Evolutionary conservation across 345 rosid species (phyloP).

Genomic region (Ceriops zippeliana): DNA sequence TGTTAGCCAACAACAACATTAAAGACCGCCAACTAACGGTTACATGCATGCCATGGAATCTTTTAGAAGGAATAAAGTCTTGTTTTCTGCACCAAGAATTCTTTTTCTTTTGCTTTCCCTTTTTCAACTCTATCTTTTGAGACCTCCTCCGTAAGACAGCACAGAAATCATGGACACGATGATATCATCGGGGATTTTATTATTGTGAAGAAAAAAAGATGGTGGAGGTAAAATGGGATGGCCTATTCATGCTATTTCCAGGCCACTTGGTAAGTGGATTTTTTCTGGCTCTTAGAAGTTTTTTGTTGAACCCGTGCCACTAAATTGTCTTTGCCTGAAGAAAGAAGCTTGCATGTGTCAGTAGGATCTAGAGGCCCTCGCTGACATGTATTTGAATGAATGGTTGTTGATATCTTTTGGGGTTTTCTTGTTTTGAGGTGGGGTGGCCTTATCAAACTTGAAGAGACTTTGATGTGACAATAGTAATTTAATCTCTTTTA

Average conservation of each 20-base stretch:
- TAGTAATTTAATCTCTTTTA: background rate
- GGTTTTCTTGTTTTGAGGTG: conserved; percentile 1
- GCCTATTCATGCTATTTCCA: conserved; percentile 27
- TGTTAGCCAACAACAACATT: background rate
- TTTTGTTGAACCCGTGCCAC: conserved; percentile 24
- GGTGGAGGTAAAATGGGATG: background rate
- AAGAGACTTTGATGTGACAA: background rate
- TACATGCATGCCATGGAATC: background rate
- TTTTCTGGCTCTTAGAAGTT: conserved; percentile 15
- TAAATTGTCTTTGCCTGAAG: conserved; percentile 28
- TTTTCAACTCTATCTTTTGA: conserved; percentile 2
- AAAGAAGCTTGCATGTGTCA: conserved; percentile 16
- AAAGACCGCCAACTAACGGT: background rate
- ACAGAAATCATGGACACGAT: background rate
- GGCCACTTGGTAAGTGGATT: conserved; percentile 16
- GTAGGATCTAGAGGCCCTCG: conserved; percentile 17
- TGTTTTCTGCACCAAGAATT: conserved; percentile 24
- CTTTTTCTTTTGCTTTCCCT: conserved; percentile 14
- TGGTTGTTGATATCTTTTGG: conserved; percentile 16
- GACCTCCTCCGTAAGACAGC: conserved; percentile 12
- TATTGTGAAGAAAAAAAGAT: background rate
- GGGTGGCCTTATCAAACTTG: too few species aligned
- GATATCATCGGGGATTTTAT: too few species aligned
- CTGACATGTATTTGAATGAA: conserved; percentile 7
- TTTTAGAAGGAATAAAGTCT: conserved; percentile 32